Evolutionary conservation across 179 eudicot genomes (phyloP).

Genomic region (Spergularia azorica): DNA sequence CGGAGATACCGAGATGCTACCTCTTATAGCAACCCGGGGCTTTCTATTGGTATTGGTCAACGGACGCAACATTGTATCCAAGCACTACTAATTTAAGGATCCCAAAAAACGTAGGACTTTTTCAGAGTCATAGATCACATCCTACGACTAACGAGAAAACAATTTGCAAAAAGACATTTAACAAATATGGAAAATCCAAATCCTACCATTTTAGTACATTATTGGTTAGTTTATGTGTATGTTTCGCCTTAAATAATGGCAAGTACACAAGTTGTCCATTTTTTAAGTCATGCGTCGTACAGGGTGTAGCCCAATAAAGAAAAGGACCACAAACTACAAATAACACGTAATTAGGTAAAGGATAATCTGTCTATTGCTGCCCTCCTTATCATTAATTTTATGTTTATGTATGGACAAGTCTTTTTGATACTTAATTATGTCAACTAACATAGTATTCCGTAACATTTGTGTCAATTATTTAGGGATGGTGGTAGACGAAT

Average conservation of each 20-base stretch:
- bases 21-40: neutral
- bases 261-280: neutral
- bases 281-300: too few species aligned
- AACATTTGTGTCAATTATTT: too few species aligned
- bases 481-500: too few species aligned
- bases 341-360: too few species aligned
- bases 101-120: slow-evolving; percentile 20
- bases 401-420: too few species aligned
- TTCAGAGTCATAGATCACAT: neutral
- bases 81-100: slow-evolving; percentile 16
- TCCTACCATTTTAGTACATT: neutral
- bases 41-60: neutral
- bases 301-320: too few species aligned
- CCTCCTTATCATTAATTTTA: too few species aligned
- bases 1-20: neutral
- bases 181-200: neutral
- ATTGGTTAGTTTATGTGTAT: neutral
- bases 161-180: neutral
- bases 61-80: neutral
- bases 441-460: too few species aligned
- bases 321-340: too few species aligned
- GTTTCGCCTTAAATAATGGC: neutral
- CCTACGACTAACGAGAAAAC: neutral
- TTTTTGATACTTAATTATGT: too few species aligned
- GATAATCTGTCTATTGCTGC: too few species aligned